These are phyloP conservation scores for Phylloporus arenicola DNA, from an alignment of 768 basidiomycete species.

Conservation along the genomic window DNA sequence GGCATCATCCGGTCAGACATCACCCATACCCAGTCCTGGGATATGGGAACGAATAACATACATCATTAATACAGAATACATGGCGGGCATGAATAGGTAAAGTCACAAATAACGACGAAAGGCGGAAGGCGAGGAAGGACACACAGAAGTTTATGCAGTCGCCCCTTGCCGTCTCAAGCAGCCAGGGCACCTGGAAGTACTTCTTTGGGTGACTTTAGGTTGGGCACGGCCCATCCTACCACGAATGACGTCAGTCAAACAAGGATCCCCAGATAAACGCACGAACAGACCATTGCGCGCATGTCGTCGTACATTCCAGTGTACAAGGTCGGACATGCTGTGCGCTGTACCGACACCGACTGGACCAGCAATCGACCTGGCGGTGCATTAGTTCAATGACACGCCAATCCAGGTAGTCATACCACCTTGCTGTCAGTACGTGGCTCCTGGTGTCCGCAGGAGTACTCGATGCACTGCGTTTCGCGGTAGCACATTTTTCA, in stretches of 20 bases:
- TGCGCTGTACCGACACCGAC: constrained; percentile 40
- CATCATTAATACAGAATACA: constrained; percentile 14
- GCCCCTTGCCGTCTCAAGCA: constrained; percentile 12
- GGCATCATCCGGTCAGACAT: constrained; percentile 7
- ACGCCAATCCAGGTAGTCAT: constrained; percentile 21
- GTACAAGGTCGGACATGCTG: constrained; percentile 31
- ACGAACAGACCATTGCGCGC: constrained; percentile 35
- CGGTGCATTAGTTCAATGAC: constrained; percentile 5
- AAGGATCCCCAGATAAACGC: not conserved
- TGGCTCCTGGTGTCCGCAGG: constrained; percentile 36
- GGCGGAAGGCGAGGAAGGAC: not conserved
- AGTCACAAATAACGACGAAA: not conserved
- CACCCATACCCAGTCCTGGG: not conserved
- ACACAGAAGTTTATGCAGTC: not conserved
- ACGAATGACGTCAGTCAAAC: constrained; percentile 11
- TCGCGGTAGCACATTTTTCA: constrained; percentile 43
- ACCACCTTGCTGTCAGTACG: constrained; percentile 27
- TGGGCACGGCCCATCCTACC: constrained; percentile 22
- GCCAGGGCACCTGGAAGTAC: constrained; percentile 16
- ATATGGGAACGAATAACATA: constrained; percentile 17
- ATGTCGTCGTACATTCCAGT: constrained; percentile 34
- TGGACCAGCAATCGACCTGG: constrained; percentile 40
- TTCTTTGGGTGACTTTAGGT: constrained; percentile 15
- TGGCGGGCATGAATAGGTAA: not conserved
- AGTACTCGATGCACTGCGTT: constrained; percentile 31